These are phyloP conservation scores for Venturia asperata DNA, from an alignment of 2,329 filamentous ascomycete genomes.

Conservation along the genomic window DNA sequence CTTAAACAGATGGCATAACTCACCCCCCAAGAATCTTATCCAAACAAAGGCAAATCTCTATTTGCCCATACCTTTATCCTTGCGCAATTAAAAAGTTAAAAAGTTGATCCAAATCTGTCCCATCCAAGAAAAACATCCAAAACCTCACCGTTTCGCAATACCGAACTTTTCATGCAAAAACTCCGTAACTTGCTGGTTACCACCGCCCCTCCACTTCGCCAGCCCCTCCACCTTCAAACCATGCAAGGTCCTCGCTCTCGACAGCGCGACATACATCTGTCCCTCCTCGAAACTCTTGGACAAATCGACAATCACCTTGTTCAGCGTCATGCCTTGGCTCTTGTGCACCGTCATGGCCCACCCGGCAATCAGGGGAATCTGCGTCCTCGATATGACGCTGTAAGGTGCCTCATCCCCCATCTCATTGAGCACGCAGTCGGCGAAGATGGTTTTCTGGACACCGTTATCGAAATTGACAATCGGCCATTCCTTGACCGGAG, in stretches of 20 bases:
- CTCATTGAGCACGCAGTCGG: conserved; percentile 45
- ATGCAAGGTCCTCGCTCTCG: conserved; percentile 45
- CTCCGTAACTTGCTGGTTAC: conserved; percentile 31
- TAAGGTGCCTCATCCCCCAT: conserved; percentile 40
- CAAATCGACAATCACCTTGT: conserved; percentile 51
- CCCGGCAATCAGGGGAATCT: conserved; percentile 52
- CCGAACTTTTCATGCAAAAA: conserved; percentile 29
- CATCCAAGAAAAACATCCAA: background rate
- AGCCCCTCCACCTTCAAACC: conserved; percentile 41
- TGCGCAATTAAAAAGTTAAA: too few relatives aligned
- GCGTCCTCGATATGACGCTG: conserved; percentile 48
- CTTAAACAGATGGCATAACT: too few relatives aligned
- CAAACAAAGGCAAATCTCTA: too few relatives aligned
- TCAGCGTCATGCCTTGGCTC: conserved; percentile 55
- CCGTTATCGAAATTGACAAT: conserved; percentile 50
- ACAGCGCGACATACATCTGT: conserved; percentile 58
- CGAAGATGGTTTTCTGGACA: conserved; percentile 39
- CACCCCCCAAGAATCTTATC: too few relatives aligned
- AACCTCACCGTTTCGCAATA: background rate
- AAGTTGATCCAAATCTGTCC: too few relatives aligned
- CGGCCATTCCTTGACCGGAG: conserved; percentile 37
- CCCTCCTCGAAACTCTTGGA: conserved; percentile 47
- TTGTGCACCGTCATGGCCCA: conserved; percentile 62
- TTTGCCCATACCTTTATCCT: too few relatives aligned
- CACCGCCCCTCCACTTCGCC: conserved; percentile 24